Evolutionary conservation across 106 monocot species (phyloP).

Genomic region (Xerophyta viscosa): DNA sequence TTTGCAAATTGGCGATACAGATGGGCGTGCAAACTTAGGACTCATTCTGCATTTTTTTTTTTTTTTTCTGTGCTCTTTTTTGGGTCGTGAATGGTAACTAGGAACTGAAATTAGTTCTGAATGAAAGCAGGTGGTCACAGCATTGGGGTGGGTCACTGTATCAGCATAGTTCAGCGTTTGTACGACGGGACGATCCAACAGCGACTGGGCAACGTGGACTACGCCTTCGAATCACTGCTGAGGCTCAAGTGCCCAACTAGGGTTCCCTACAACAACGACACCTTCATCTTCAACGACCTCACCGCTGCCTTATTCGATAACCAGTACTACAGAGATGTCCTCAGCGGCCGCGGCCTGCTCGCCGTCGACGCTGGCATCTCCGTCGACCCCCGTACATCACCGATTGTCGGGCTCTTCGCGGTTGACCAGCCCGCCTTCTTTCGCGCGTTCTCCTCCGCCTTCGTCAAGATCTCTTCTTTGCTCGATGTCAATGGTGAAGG

Average conservation of each 20-base stretch:
- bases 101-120: no score
- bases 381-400: constrained; percentile 8
- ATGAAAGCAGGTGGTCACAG: constrained; percentile 20
- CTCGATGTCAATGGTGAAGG: background rate
- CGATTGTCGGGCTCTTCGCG: constrained; percentile 7
- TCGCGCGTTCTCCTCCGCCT: constrained; percentile 14
- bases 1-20: no score
- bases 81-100: no score
- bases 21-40: no score
- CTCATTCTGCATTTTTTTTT: no score
- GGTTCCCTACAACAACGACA: constrained; percentile 6
- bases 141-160: constrained; percentile 19
- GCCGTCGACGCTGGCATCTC: constrained; percentile 8
- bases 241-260: constrained; percentile 7
- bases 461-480: constrained; percentile 15
- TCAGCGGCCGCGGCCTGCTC: constrained; percentile 12
- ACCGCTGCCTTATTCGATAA: constrained; percentile 14
- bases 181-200: background rate
- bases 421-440: constrained; percentile 17
- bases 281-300: constrained; percentile 12
- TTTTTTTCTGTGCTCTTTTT: no score
- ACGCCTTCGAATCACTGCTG: constrained; percentile 6
- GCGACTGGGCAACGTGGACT: constrained; percentile 1
- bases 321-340: constrained; percentile 14
- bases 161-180: constrained; percentile 11